These are phyloP conservation scores for Fusarium annulatum DNA, from an alignment of 2,329 filamentous ascomycete species.

Conservation along the genomic window DNA sequence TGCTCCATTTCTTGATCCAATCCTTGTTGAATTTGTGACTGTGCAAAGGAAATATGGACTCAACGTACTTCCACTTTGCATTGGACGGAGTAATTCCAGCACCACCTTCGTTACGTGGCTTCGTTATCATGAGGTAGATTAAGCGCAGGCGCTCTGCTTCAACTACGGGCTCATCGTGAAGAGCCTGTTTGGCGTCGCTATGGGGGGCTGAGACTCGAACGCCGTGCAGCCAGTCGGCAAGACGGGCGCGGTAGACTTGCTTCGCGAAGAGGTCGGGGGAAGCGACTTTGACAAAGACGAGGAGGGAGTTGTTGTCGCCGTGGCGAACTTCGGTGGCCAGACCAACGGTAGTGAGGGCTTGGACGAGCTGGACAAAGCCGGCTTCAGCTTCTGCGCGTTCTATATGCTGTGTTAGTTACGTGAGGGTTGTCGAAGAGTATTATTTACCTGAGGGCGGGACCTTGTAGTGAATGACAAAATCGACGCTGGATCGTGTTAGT, in stretches of 20 bases:
- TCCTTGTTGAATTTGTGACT: constrained; percentile 79
- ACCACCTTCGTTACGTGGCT: constrained; percentile 77
- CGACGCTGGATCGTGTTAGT: constrained; percentile 67
- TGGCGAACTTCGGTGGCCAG: constrained; percentile 88
- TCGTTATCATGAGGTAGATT: constrained; percentile 86
- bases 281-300: constrained; percentile 85
- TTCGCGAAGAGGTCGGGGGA: constrained; percentile 79
- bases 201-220: constrained; percentile 82
- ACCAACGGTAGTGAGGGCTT: constrained; percentile 80
- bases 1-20: constrained; percentile 81
- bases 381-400: constrained; percentile 76
- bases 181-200: constrained; percentile 74
- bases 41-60: constrained; percentile 82
- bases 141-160: constrained; percentile 90
- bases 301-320: constrained; percentile 77
- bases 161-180: constrained; percentile 80
- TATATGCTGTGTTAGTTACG: constrained; percentile 55
- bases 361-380: constrained; percentile 81
- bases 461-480: constrained; percentile 87
- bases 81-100: constrained; percentile 78
- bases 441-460: constrained; percentile 73
- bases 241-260: constrained; percentile 86
- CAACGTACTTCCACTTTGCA: constrained; percentile 78
- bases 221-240: constrained; percentile 94
- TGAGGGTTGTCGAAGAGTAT: neutral